phyloP scores from a whole-genome alignment of 768 basidiomycete species.

The Boletus sensibilis region DNA sequence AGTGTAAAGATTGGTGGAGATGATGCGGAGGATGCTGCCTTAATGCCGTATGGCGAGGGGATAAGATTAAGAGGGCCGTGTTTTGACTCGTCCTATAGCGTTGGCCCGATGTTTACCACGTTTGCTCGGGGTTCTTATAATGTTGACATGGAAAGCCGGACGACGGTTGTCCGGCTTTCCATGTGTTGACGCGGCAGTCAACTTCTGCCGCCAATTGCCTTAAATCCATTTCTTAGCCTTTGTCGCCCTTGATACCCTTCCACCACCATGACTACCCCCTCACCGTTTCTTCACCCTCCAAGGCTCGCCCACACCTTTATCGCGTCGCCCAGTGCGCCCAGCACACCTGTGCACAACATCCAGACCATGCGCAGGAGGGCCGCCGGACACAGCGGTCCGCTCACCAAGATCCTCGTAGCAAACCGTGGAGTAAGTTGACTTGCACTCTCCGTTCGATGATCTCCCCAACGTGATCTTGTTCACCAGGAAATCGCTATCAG shows the following conservation, averaged over 20 bases:
- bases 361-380: slow-evolving; percentile 89
- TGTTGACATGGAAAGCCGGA: too few relatives aligned
- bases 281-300: slow-evolving; percentile 61
- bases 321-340: slow-evolving; percentile 70
- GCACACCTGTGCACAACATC: slow-evolving; percentile 87
- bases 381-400: slow-evolving; percentile 84
- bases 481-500: slow-evolving; percentile 96
- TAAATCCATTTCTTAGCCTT: slow-evolving; percentile 3
- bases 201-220: not conserved
- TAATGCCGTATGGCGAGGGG: slow-evolving; percentile 29
- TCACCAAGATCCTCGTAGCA: slow-evolving; percentile 90
- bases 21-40: slow-evolving; percentile 32
- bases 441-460: slow-evolving; percentile 7
- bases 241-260: slow-evolving; percentile 10
- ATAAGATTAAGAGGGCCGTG: slow-evolving; percentile 8
- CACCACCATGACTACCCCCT: slow-evolving; percentile 27
- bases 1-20: slow-evolving; percentile 9
- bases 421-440: slow-evolving; percentile 75
- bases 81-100: too few relatives aligned
- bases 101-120: too few relatives aligned
- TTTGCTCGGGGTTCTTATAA: not conserved
- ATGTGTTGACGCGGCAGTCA: too few relatives aligned
- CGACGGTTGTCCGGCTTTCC: too few relatives aligned
- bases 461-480: slow-evolving; percentile 4
- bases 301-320: slow-evolving; percentile 72